Conservation (phyloP, 352 stramenopile species). For the Nothophytophthora sp. region DNA sequence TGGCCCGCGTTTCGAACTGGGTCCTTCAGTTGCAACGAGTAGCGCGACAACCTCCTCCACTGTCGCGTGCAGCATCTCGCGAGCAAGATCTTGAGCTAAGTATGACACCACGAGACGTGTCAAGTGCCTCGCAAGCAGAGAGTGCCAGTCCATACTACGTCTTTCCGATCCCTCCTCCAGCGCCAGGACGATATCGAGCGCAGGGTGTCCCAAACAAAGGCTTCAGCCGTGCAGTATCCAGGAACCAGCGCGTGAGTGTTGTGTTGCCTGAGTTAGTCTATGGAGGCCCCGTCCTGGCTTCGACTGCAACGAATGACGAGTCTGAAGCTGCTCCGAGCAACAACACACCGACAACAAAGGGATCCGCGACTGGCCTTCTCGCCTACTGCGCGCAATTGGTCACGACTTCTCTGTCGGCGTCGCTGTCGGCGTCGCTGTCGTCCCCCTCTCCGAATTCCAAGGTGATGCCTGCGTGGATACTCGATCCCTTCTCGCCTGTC, state of each 20-base stretch:
- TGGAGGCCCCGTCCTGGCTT: no score
- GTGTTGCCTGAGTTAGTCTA: no score
- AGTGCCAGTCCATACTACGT: background rate
- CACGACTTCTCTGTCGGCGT: constrained; percentile 20
- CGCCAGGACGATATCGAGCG: constrained; percentile 12
- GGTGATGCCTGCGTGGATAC: constrained; percentile 38
- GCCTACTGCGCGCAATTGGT: constrained; percentile 48
- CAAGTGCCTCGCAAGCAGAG: constrained; percentile 4
- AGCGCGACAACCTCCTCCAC: constrained; percentile 4
- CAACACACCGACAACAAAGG: constrained; percentile 19
- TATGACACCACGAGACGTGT: constrained; percentile 9
- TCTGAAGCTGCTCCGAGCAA: background rate
- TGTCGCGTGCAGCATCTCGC: background rate
- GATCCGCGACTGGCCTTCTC: constrained; percentile 26
- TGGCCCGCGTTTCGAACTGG: constrained; percentile 22
- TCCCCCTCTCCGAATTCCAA: constrained; percentile 25
- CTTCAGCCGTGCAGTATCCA: constrained; percentile 16
- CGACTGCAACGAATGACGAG: no score
- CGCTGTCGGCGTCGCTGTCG: constrained; percentile 12
- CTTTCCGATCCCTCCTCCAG: constrained; percentile 9
- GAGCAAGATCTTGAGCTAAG: constrained; percentile 10
- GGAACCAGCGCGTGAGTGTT: no score
- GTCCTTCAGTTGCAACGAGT: constrained; percentile 23
- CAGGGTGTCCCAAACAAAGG: constrained; percentile 14
- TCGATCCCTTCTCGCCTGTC: constrained; percentile 9